Percentiles rank a stretch among this genome's conserved stretches.
phyloP scores from a whole-genome alignment of 169 alveolate species.

The Perkinsus marinus region DNA sequence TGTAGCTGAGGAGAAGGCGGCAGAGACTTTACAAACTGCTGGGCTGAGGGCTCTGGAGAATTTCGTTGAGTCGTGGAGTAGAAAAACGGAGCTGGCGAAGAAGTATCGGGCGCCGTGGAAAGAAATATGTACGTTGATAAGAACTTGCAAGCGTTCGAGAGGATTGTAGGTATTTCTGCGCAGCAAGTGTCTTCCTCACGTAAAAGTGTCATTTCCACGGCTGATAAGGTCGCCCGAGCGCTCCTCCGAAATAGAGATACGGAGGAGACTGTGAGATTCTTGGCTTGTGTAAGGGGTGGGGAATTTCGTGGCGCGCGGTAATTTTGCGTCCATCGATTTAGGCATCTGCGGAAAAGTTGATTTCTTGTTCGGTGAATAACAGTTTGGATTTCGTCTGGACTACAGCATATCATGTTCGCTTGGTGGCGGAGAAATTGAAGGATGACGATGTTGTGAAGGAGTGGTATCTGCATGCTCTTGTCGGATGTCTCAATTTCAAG shows the following conservation, averaged over 20 bases:
- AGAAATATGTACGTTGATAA: background rate
- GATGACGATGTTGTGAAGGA: background rate
- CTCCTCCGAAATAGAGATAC: background rate
- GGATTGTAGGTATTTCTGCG: background rate
- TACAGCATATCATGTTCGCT: background rate
- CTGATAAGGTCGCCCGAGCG: background rate
- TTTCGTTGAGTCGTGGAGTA: background rate
- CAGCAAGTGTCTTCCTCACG: background rate
- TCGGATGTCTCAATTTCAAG: background rate
- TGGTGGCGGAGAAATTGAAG: background rate
- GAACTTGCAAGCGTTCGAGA: background rate
- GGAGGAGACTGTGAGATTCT: background rate
- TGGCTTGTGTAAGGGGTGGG: background rate
- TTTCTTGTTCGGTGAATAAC: background rate
- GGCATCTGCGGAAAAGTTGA: background rate
- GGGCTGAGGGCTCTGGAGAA: background rate
- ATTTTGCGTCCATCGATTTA: background rate
- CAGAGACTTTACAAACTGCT: background rate
- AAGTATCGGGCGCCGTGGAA: background rate
- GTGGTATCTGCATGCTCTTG: background rate
- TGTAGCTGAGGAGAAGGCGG: background rate
- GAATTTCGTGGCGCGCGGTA: background rate
- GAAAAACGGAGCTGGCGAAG: background rate
- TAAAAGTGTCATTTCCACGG: background rate
- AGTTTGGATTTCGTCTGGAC: background rate